A percentile compares a stretch with the other conserved stretches of the same genome.
These are phyloP conservation scores for Fomitiporia mediterranea DNA, from an alignment of 1,284 basidiomycete genomes.

Conservation along the genomic window DNA sequence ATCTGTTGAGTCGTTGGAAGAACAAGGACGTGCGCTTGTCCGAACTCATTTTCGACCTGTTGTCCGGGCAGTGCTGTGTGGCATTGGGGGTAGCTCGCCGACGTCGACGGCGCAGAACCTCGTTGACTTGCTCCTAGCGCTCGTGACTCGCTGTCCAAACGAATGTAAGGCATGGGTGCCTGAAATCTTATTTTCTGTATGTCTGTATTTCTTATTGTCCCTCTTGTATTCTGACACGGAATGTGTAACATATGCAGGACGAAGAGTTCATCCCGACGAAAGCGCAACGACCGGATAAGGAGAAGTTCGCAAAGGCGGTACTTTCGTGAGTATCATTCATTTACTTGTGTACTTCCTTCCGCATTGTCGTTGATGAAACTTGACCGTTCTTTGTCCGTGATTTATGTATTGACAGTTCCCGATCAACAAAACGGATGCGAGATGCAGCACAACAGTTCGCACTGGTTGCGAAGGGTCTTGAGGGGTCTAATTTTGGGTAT, in stretches of 20 bases:
- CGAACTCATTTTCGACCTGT: conserved; percentile 62
- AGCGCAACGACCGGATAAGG: conserved; percentile 65
- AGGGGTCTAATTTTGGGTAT: conserved; percentile 74
- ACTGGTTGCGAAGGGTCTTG: conserved; percentile 67
- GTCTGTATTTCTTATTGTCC: no score
- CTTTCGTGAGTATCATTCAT: conserved; percentile 48
- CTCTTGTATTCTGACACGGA: no score
- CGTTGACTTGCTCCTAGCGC: conserved; percentile 68
- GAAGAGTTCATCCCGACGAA: conserved; percentile 64
- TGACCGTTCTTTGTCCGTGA: neutral
- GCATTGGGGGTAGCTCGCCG: conserved; percentile 78
- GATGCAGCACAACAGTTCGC: conserved; percentile 77
- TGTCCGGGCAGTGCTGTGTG: conserved; percentile 66
- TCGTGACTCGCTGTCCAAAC: conserved; percentile 51
- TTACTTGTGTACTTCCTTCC: neutral
- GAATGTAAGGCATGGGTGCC: conserved; percentile 66
- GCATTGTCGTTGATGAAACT: neutral
- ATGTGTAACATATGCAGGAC: neutral
- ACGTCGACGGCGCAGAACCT: conserved; percentile 80
- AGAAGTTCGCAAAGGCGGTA: conserved; percentile 70
- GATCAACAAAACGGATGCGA: conserved; percentile 38
- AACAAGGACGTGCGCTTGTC: conserved; percentile 46
- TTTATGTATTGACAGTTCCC: conserved; percentile 38
- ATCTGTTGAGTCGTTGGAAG: conserved; percentile 45
- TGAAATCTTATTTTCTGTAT: conserved; percentile 64